Evolutionary conservation across 1,284 basidiomycete genomes (phyloP).

Genomic region (Trichosporon faecale): DNA sequence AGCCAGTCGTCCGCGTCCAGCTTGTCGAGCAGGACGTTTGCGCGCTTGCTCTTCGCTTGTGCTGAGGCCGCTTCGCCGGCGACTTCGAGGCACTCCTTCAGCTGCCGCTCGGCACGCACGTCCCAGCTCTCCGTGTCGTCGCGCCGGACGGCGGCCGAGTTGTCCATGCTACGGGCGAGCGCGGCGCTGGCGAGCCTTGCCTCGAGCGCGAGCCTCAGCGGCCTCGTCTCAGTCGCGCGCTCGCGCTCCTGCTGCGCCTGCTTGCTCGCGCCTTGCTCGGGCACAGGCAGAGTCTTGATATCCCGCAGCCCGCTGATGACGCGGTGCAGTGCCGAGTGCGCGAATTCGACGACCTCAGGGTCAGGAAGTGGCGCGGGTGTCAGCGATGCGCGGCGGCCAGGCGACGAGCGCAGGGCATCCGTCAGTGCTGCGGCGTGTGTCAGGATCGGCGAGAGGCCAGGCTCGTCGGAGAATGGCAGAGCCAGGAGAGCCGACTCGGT

Average conservation of each 20-base stretch:
- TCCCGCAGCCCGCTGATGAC: background rate
- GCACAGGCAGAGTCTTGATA: background rate
- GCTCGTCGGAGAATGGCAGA: background rate
- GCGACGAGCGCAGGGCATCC: background rate
- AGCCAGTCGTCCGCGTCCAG: conserved; percentile 8
- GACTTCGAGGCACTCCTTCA: background rate
- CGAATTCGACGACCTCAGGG: background rate
- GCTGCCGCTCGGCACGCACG: background rate
- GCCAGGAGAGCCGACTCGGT: background rate
- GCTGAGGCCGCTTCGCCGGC: background rate
- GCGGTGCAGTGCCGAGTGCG: conserved; percentile 1
- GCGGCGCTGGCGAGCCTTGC: conserved; percentile 3
- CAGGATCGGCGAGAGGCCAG: background rate
- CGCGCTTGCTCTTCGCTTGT: background rate
- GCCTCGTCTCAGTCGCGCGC: background rate
- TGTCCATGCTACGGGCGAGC: conserved; percentile 2
- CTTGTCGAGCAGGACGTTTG: background rate
- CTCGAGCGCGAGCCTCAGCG: background rate
- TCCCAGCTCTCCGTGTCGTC: conserved; percentile 6
- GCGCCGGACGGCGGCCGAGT: background rate
- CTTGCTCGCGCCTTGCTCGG: background rate
- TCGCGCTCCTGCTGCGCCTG: background rate
- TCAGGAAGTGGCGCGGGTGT: background rate
- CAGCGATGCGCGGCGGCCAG: background rate
- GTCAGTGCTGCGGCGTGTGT: background rate